Conservation (phyloP, 1,284 basidiomycete species). For the Fomitopsis palustris region DNA sequence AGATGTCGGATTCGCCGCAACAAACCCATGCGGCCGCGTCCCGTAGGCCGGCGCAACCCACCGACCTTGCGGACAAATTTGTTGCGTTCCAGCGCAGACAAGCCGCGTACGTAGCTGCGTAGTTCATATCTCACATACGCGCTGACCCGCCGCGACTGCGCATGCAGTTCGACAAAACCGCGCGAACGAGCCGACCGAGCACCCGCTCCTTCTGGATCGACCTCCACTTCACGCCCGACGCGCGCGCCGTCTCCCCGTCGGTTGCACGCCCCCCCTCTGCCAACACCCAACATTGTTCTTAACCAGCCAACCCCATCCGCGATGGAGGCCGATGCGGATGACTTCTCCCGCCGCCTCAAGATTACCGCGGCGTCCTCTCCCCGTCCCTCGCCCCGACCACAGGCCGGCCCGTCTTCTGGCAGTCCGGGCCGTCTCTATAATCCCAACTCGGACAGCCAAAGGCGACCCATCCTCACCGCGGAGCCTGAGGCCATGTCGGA, state of each 20-base stretch:
- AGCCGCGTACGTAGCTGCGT: constrained; percentile 44
- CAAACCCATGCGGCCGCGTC: constrained; percentile 17
- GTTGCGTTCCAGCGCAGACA: constrained; percentile 62
- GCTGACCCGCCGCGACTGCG: constrained; percentile 3
- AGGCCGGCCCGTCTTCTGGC: constrained; percentile 28
- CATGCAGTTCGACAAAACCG: constrained; percentile 41
- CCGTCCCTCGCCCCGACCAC: constrained; percentile 16
- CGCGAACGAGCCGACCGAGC: constrained; percentile 46
- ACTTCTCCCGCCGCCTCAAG: constrained; percentile 63
- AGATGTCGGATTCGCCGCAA: constrained; percentile 22
- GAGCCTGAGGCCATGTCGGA: constrained; percentile 65
- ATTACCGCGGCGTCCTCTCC: constrained; percentile 49
- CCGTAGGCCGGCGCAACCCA: constrained; percentile 34
- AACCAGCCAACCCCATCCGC: constrained; percentile 35
- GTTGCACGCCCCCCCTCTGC: constrained; percentile 25
- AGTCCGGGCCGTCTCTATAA: constrained; percentile 60
- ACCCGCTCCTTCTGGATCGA: constrained; percentile 26
- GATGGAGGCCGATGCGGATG: constrained; percentile 54
- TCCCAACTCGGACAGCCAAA: constrained; percentile 65
- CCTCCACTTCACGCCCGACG: constrained; percentile 24
- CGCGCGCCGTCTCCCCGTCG: constrained; percentile 27
- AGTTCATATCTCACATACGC: background rate
- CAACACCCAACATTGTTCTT: constrained; percentile 30
- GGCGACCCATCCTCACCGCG: constrained; percentile 48
- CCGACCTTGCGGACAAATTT: constrained; percentile 66